Evolutionary conservation across 768 basidiomycete species (phyloP), one percentile per base, ranked within the genome.

Genomic region (Phlebiopsis gigantea): DNA sequence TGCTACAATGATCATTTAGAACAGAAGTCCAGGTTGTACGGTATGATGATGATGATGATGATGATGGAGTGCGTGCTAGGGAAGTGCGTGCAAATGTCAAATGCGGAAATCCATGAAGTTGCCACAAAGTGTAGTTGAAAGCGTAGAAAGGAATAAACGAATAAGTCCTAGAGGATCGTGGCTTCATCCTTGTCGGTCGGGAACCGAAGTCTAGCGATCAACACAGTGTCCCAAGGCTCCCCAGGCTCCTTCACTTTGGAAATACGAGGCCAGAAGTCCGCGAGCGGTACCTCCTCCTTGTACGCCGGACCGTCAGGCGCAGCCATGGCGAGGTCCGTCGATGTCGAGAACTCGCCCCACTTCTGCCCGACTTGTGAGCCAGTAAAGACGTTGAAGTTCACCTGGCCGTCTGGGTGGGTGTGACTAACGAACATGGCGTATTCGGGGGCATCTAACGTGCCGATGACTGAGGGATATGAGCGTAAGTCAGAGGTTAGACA

Each of bases 371-470:
- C 63, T 56, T 70, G 75, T 2, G 79, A 71, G 12, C 69, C 59
- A 2, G 79, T 71, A 64, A 81, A 85, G 12, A 89, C 84, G 57
- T 88, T 87, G 72, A 92, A 91, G 65, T 85, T 81, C 5, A 76
- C 80, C 72, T 80, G 79, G 3, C 83, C 78, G 61, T 85, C 79
- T 1, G 77, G 80, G 69, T 89, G 86, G 57, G 75, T 74, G 57
- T 90, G 85, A 62, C 86, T 87, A 34, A 91, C 88, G 60, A 90
- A 84, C 24, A 89, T 70, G 0, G 82, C 90, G 69, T 88, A 88
- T 55, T 88, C 85, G 0, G 82, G 77, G 6, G 90, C 79, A 46
- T 82, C 79, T 3, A 93, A 74, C 0, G 85, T 78, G 4, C 90
- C 90, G 29, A 91, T 81, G 22, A 90, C 80, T 80, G 46, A 17